Conservation (phyloP, 2,329 filamentous ascomycete species). For the Neonectria sp. region DNA sequence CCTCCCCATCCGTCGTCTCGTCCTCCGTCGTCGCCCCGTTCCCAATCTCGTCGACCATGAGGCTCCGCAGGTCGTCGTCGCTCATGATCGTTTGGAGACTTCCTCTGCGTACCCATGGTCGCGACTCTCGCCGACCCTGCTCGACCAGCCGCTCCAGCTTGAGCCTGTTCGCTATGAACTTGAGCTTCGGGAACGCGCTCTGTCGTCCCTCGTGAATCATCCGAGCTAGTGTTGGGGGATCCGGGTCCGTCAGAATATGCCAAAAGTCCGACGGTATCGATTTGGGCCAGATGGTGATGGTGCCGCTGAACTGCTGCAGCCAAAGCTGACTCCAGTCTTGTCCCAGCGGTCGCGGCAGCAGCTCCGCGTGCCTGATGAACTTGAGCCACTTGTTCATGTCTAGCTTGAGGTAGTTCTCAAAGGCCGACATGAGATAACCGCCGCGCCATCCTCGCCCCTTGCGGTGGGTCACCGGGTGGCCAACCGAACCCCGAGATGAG, state of each 20-base stretch:
- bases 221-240: conserved; percentile 78
- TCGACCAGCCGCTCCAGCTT: conserved; percentile 83
- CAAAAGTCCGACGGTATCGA: conserved; percentile 84
- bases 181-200: conserved; percentile 90
- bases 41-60: conserved; percentile 58
- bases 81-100: conserved; percentile 74
- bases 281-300: conserved; percentile 96
- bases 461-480: conserved; percentile 93
- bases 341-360: conserved; percentile 89
- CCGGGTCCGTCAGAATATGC: conserved; percentile 89
- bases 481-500: conserved; percentile 91
- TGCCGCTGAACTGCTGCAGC: conserved; percentile 95
- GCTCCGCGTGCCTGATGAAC: conserved; percentile 91
- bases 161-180: conserved; percentile 90
- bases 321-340: conserved; percentile 98
- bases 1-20: conserved; percentile 53
- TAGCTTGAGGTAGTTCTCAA: conserved; percentile 95
- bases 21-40: conserved; percentile 54
- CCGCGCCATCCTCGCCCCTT: conserved; percentile 95
- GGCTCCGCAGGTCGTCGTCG: conserved; percentile 70
- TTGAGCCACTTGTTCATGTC: conserved; percentile 98
- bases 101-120: conserved; percentile 62
- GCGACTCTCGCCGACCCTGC: conserved; percentile 68
- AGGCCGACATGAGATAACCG: conserved; percentile 91
- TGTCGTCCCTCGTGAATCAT: conserved; percentile 95